A percentile compares a stretch with the other conserved stretches of the same genome.
These are phyloP conservation scores for Pichia eremophila DNA, from an alignment of 805 yeast genomes.

Conservation along the genomic window DNA sequence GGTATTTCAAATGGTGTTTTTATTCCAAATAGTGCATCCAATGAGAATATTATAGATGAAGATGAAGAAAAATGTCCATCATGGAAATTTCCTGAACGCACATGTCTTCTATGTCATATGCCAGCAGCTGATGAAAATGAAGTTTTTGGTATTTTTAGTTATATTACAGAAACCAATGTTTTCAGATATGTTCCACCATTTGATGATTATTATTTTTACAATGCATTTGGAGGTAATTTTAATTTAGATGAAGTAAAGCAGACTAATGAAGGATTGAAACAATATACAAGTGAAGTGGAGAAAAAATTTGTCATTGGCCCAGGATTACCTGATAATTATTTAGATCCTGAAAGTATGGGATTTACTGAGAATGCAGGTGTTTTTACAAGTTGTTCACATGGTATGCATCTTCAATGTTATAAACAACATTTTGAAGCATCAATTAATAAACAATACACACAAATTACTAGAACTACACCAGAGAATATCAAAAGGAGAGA, in stretches of 20 bases:
- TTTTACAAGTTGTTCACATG: slow-evolving; percentile 83
- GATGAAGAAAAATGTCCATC: slow-evolving; percentile 24
- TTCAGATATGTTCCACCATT: slow-evolving; percentile 52
- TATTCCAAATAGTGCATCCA: too few relatives aligned
- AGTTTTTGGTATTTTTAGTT: slow-evolving; percentile 67
- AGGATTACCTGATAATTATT: slow-evolving; percentile 43
- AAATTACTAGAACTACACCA: slow-evolving; percentile 75
- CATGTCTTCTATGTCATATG: slow-evolving; percentile 78
- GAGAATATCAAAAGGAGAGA: slow-evolving; percentile 64
- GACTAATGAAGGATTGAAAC: slow-evolving; percentile 25
- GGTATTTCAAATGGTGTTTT: not conserved
- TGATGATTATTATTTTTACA: slow-evolving; percentile 54
- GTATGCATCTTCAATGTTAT: slow-evolving; percentile 79
- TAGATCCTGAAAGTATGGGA: slow-evolving; percentile 12
- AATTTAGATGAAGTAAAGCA: slow-evolving; percentile 24
- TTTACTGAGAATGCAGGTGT: slow-evolving; percentile 37
- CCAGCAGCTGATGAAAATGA: slow-evolving; percentile 49
- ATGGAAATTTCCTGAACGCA: slow-evolving; percentile 66
- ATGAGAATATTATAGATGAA: not conserved
- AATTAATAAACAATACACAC: slow-evolving; percentile 45
- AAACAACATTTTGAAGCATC: slow-evolving; percentile 51
- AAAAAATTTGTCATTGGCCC: slow-evolving; percentile 42
- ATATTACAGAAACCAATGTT: slow-evolving; percentile 48
- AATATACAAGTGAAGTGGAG: slow-evolving; percentile 29
- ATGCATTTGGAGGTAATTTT: slow-evolving; percentile 46